Base-by-base conservation (phyloP, 306 rosid genomes). In the Castanea crenata region DNA sequence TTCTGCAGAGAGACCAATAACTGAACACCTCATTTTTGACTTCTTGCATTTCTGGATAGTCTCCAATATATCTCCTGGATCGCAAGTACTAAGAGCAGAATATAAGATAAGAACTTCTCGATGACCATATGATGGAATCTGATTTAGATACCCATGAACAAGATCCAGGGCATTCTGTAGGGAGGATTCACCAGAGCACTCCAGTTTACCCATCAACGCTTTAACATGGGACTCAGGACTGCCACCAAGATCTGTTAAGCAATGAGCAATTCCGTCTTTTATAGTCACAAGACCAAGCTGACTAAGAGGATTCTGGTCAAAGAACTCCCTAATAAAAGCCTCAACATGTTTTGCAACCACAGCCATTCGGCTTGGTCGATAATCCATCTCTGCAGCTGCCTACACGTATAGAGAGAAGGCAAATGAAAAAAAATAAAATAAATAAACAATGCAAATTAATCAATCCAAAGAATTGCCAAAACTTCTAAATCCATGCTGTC, bases 51-150 rank as follows among this genome's bases (percentile, higher is more conserved):
- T 91, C 83, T 89, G 94, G 85, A 95, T 90, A 75, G 98, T 92
- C 86, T 92, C 97, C 98, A 95, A 90, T 84, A 95, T 77, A 83
- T 95, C 97, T 79, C 97, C 97, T 21, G 97, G 97, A 87, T 95
- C 99, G 72, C 98, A 95, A 14, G 99, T 90, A 84, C 97, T 95
- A n/a, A 95, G 92, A 75, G 94, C 93, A 51, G 98, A 95, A 80
- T 90, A 92, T 79, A 95, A 84, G 81, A 95, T 71, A 55, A 95
- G 87, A 87, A 88, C 97, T 86, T 95, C 99, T 73, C 97, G 85
- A 81, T 92, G 97, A 73, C 99, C 98, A 86, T 92, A 92, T 20
- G 98, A 82, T 55, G 99, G 99, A 77, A 95, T 78, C 85, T 90
- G 96, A 80, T 91, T 81, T 34, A 95, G 92, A 92, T 86, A 86